Conservation (phyloP, 345 rosid species). For the Limnanthes douglasii region DNA sequence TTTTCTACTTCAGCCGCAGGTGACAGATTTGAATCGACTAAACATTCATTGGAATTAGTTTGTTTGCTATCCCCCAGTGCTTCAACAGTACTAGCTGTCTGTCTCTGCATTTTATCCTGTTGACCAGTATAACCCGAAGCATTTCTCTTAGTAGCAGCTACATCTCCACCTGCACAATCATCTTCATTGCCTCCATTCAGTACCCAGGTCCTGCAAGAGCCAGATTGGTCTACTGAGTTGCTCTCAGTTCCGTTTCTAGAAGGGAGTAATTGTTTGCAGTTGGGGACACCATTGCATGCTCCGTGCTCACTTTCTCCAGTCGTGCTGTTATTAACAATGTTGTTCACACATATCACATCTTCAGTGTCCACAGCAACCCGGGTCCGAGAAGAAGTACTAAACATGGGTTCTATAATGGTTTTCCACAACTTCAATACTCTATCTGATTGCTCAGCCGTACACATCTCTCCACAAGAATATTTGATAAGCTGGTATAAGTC, state of each 20-base stretch:
- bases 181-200: constrained; percentile 40
- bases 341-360: constrained; percentile 43
- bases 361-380: constrained; percentile 59
- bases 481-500: constrained; percentile 86
- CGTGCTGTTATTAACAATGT: constrained; percentile 21
- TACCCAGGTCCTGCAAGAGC: constrained; percentile 36
- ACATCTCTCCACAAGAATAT: constrained; percentile 84
- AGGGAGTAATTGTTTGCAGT: constrained; percentile 30
- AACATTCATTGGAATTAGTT: constrained; percentile 20
- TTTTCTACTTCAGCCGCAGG: too few species aligned
- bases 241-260: constrained; percentile 39
- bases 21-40: constrained; percentile 17
- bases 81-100: constrained; percentile 35
- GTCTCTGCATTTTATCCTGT: constrained; percentile 24
- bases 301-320: constrained; percentile 47
- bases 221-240: constrained; percentile 39
- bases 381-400: constrained; percentile 71
- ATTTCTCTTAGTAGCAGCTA: constrained; percentile 18
- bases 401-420: constrained; percentile 79
- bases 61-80: constrained; percentile 26
- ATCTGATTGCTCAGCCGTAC: constrained; percentile 76
- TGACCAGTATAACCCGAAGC: neutral
- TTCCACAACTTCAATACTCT: constrained; percentile 87
- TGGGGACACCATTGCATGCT: constrained; percentile 25
- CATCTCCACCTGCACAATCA: constrained; percentile 26